Percentiles rank a stretch among this genome's conserved stretches.
These are phyloP conservation scores for Thraustochytrium sp. DNA, from an alignment of 352 stramenopile species.

Conservation along the genomic window DNA sequence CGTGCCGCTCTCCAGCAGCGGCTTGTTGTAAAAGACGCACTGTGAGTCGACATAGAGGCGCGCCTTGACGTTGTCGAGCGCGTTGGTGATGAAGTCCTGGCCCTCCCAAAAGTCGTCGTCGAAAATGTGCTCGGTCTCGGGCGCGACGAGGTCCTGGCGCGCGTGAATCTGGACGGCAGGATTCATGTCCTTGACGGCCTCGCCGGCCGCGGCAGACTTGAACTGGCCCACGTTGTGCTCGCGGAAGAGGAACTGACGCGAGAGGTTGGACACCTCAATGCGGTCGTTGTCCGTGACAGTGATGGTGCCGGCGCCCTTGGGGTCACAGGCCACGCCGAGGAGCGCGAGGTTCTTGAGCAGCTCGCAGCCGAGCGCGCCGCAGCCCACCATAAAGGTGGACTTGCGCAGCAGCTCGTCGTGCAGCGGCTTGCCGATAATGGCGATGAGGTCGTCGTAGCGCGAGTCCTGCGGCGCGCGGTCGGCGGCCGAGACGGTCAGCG, in stretches of 20 bases:
- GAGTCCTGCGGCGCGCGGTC: constrained; percentile 51
- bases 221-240: constrained; percentile 89
- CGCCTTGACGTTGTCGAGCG: constrained; percentile 97
- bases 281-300: constrained; percentile 98
- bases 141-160: constrained; percentile 70
- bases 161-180: constrained; percentile 72
- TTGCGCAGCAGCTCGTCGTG: constrained; percentile 69
- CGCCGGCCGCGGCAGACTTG: constrained; percentile 89
- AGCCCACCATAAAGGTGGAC: constrained; percentile 93
- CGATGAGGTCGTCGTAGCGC: constrained; percentile 86
- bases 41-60: constrained; percentile 93
- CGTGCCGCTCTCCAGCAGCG: constrained; percentile 98
- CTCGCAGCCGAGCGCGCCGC: constrained; percentile 98
- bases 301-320: constrained; percentile 64
- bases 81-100: constrained; percentile 91
- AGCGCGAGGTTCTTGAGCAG: constrained; percentile 99
- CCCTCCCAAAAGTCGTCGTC: constrained; percentile 94
- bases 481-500: neutral
- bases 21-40: constrained; percentile 90
- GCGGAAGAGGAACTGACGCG: constrained; percentile 97
- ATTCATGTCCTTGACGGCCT: constrained; percentile 90
- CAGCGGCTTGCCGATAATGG: constrained; percentile 69
- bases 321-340: constrained; percentile 88
- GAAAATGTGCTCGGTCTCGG: constrained; percentile 93
- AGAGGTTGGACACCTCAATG: constrained; percentile 98